Evolutionary conservation across 805 yeast genomes (phyloP), one percentile per base, ranked within the genome.

Genomic region (Suhomyces faveliae): DNA sequence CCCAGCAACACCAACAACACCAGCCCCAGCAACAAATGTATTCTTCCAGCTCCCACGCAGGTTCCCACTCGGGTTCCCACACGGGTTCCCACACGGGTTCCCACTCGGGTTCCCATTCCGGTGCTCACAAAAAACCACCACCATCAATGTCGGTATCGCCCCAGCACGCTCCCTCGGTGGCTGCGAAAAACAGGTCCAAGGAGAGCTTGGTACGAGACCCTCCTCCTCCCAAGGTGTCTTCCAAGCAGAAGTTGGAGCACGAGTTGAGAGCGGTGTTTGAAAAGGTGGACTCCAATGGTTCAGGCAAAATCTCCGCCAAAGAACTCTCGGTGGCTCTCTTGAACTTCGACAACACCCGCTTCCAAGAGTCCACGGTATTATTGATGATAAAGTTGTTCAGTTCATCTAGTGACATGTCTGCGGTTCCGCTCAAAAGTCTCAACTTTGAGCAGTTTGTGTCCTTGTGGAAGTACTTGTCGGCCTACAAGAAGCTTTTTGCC

Each of bases 371-470:
- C 21, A 84, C 90, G 1, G 78, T 85, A 33, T 61, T 71, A 43
- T 66, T 84, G 29, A 83, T 85, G 85, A 78, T 84, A 51, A 75
- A 78, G 58, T 64, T 85, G 57, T 84, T 85, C 60, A 83, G 83
- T 54, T 52, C 55, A 20, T 46, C 62, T 20, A 57, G 53, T 22
- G 54, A 59, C 9, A 50, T 59, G 5, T 46, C 62, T 2, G 58
- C 60, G 5, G 54, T 58, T 13, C 55, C 50, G 10, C 49, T 55
- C 43, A 52, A 51, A 20, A 50, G 56, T 17, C 56, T 70, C 45
- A 74, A 76, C 42, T 81, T 80, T 52, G 80, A 75, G 42, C 90
- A 85, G 63, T 85, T 85, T 57, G 79, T 78, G 45, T 81, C 82
- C 50, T 67, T 85, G 47, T 83, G 89, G 88, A 81, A 83, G 57